Conservation (phyloP, 2,329 filamentous ascomycete genomes). For the Xylariomycetidae sp. region DNA sequence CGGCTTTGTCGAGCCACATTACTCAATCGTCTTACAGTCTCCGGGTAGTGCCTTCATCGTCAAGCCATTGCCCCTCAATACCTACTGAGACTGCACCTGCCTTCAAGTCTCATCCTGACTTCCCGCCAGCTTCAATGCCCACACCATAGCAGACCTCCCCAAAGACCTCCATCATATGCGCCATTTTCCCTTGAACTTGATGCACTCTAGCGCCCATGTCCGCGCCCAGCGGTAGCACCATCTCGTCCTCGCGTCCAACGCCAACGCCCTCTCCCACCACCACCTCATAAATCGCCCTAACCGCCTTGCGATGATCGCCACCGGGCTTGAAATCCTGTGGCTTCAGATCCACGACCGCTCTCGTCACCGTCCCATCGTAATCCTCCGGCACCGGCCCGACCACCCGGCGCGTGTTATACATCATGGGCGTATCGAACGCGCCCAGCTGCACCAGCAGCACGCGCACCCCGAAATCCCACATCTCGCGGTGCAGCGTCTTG, state of each 20-base stretch:
- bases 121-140: no score
- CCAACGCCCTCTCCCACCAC: slow-evolving; percentile 32
- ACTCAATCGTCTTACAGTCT: no score
- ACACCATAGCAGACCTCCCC: slow-evolving; percentile 28
- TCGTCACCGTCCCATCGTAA: slow-evolving; percentile 32
- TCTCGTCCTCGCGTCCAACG: slow-evolving; percentile 30
- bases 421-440: slow-evolving; percentile 39
- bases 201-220: slow-evolving; percentile 31
- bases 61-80: no score
- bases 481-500: slow-evolving; percentile 36
- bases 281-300: slow-evolving; percentile 38
- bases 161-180: slow-evolving; percentile 31
- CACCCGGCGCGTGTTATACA: slow-evolving; percentile 16
- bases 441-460: slow-evolving; percentile 38
- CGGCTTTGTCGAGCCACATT: no score
- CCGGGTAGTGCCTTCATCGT: no score
- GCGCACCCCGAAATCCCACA: slow-evolving; percentile 39
- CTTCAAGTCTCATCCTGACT: no score
- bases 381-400: slow-evolving; percentile 29
- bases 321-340: slow-evolving; percentile 22
- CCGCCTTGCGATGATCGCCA: slow-evolving; percentile 39
- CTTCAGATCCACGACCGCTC: slow-evolving; percentile 23
- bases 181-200: slow-evolving; percentile 25
- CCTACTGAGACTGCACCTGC: no score
- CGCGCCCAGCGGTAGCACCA: slow-evolving; percentile 35